A percentile compares a stretch with the other conserved stretches of the same genome.
These are phyloP conservation scores for Xylariales sp. DNA, from an alignment of 2,329 filamentous ascomycete genomes.

Conservation along the genomic window DNA sequence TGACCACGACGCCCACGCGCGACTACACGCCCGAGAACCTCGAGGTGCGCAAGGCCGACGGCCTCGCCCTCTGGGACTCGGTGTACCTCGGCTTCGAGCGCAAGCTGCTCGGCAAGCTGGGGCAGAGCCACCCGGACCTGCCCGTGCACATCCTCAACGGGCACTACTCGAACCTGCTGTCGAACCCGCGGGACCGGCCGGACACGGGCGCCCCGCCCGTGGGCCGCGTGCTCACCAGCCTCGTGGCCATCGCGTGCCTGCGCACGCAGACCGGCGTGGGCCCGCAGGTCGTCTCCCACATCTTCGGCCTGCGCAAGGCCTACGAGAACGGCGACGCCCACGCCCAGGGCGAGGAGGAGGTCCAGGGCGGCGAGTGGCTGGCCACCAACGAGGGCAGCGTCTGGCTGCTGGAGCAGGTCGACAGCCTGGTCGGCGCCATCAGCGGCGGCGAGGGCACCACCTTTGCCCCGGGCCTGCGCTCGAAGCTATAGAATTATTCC, in stretches of 20 bases:
- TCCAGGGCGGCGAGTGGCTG: conserved; percentile 54
- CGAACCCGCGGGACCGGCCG: conserved; percentile 59
- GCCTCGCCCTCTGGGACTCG: conserved; percentile 66
- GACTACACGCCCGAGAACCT: conserved; percentile 48
- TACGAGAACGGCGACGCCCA: conserved; percentile 57
- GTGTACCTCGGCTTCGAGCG: conserved; percentile 72
- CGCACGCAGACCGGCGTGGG: conserved; percentile 77
- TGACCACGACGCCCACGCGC: conserved; percentile 56
- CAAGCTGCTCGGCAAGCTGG: conserved; percentile 69
- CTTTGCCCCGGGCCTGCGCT: conserved; percentile 48
- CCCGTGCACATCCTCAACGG: conserved; percentile 73
- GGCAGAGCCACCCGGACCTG: conserved; percentile 72
- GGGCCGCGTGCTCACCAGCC: conserved; percentile 66
- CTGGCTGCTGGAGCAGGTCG: conserved; percentile 60
- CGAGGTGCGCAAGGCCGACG: conserved; percentile 49
- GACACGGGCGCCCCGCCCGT: conserved; percentile 43
- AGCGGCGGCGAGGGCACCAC: conserved; percentile 40
- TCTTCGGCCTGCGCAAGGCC: conserved; percentile 76
- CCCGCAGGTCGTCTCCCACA: conserved; percentile 75
- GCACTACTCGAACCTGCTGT: conserved; percentile 71
- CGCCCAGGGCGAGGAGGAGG: conserved; percentile 41
- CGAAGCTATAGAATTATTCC: conserved; percentile 42
- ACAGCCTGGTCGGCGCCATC: conserved; percentile 49
- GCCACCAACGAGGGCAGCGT: conserved; percentile 60
- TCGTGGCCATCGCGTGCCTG: conserved; percentile 71